These are phyloP conservation scores for Paramecium sexaurelia DNA, from an alignment of 73 alveolate species.

Conservation along the genomic window DNA sequence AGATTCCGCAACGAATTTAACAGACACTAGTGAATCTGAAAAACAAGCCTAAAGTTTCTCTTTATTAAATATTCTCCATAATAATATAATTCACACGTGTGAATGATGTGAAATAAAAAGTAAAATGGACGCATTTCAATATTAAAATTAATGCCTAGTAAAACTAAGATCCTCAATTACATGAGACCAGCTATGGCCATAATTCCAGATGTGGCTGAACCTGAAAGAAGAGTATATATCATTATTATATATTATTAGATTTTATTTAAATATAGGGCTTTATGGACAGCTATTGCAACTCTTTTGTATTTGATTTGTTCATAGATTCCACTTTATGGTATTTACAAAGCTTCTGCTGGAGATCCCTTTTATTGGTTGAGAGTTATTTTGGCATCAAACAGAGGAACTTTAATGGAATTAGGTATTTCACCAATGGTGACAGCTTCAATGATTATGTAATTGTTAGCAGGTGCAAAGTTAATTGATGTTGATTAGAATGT, in stretches of 20 bases:
- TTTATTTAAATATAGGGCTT: slow-evolving; percentile 84
- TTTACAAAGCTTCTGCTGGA: slow-evolving; percentile 87
- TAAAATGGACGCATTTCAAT: neutral
- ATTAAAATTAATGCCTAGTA: slow-evolving; percentile 65
- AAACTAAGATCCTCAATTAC: slow-evolving; percentile 84
- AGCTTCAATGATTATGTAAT: slow-evolving; percentile 99
- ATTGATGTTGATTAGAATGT: slow-evolving; percentile 97
- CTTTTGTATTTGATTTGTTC: slow-evolving; percentile 98
- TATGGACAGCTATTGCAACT: slow-evolving; percentile 99
- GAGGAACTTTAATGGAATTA: slow-evolving; percentile 99
- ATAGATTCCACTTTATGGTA: slow-evolving; percentile 99
- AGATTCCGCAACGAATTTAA: neutral
- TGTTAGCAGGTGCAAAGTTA: slow-evolving; percentile 98
- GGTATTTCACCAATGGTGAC: slow-evolving; percentile 99
- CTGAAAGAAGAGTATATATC: slow-evolving; percentile 82
- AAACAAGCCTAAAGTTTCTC: slow-evolving; percentile 16
- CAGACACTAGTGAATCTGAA: slow-evolving; percentile 1
- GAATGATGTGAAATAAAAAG: neutral
- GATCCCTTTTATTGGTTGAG: slow-evolving; percentile 99
- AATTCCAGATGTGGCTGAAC: slow-evolving; percentile 97
- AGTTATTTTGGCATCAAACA: slow-evolving; percentile 99
- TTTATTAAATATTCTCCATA: slow-evolving; percentile 51
- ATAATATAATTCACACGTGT: slow-evolving; percentile 56
- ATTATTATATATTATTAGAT: neutral
- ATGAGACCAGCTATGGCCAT: slow-evolving; percentile 96